phyloP scores from a whole-genome alignment of 208 protist species.

The Trichomonas vaginalis region DNA sequence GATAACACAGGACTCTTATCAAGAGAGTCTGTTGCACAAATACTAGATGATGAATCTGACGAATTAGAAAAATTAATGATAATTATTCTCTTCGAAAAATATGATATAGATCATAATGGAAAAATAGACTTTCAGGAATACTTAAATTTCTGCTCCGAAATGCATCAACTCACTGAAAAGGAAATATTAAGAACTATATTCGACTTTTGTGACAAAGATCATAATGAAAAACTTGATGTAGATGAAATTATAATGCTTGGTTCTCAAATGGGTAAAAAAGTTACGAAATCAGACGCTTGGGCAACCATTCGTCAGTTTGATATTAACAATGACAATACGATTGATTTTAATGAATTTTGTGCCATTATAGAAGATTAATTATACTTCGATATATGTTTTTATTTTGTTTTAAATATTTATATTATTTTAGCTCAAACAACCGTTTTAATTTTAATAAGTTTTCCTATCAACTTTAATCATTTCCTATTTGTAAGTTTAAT shows the following conservation, averaged over 20 bases:
- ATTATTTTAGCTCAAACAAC: too few species aligned
- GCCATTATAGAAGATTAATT: background rate
- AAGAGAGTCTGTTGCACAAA: background rate
- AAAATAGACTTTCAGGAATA: background rate
- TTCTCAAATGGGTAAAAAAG: background rate
- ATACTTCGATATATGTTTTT: background rate
- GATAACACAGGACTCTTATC: background rate
- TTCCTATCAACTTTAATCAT: too few species aligned
- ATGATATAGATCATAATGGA: background rate
- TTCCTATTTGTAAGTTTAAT: too few species aligned
- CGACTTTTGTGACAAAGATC: background rate
- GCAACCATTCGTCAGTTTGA: background rate
- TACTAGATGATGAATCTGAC: background rate
- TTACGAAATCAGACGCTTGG: background rate
- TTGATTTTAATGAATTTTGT: background rate
- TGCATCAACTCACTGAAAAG: background rate
- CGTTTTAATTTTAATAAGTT: too few species aligned
- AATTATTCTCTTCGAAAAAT: background rate
- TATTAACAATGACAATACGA: background rate
- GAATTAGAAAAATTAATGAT: background rate
- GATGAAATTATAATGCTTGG: background rate
- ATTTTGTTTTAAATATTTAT: background rate
- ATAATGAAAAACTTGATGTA: background rate
- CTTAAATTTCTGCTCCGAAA: background rate
- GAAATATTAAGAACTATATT: background rate